Conservation (phyloP, 2,329 filamentous ascomycete species). For the Botrytis sinoallii region DNA sequence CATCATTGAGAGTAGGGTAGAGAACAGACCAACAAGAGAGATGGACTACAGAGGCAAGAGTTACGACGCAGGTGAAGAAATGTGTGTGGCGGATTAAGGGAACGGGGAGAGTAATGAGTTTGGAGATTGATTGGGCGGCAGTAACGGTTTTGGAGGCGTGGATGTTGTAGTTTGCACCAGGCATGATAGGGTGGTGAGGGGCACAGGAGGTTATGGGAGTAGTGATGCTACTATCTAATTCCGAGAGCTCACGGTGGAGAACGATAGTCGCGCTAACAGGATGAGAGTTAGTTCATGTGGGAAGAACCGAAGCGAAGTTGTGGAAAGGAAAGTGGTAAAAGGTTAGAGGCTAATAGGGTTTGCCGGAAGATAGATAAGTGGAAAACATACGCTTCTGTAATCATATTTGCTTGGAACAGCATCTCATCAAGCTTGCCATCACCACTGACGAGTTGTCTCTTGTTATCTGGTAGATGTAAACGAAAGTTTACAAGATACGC, state of each 20-base stretch:
- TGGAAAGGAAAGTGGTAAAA: background rate
- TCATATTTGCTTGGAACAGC: slow-evolving; percentile 88
- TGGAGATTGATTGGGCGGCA: slow-evolving; percentile 74
- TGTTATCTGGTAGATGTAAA: slow-evolving; percentile 70
- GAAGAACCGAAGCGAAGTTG: background rate
- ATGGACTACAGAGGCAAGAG: slow-evolving; percentile 76
- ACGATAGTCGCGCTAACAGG: slow-evolving; percentile 59
- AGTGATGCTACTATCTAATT: slow-evolving; percentile 62
- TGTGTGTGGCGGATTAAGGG: slow-evolving; percentile 72
- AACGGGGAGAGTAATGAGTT: slow-evolving; percentile 70
- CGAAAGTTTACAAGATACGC: slow-evolving; percentile 68
- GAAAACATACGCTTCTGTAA: slow-evolving; percentile 48
- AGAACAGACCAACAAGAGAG: slow-evolving; percentile 68
- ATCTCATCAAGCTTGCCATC: slow-evolving; percentile 79
- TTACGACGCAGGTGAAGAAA: slow-evolving; percentile 79
- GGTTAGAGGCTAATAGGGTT: background rate
- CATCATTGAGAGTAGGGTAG: slow-evolving; percentile 47
- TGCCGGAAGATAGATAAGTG: background rate
- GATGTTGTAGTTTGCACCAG: slow-evolving; percentile 31
- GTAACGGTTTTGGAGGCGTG: slow-evolving; percentile 80
- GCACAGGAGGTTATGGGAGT: slow-evolving; percentile 63
- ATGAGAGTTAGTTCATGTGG: slow-evolving; percentile 10
- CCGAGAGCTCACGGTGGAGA: slow-evolving; percentile 75
- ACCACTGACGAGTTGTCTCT: slow-evolving; percentile 65
- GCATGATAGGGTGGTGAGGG: slow-evolving; percentile 43